Evolutionary conservation across 805 yeast species (phyloP), one percentile per base, ranked within the genome.

Genomic region (Yarrowia sp.): DNA sequence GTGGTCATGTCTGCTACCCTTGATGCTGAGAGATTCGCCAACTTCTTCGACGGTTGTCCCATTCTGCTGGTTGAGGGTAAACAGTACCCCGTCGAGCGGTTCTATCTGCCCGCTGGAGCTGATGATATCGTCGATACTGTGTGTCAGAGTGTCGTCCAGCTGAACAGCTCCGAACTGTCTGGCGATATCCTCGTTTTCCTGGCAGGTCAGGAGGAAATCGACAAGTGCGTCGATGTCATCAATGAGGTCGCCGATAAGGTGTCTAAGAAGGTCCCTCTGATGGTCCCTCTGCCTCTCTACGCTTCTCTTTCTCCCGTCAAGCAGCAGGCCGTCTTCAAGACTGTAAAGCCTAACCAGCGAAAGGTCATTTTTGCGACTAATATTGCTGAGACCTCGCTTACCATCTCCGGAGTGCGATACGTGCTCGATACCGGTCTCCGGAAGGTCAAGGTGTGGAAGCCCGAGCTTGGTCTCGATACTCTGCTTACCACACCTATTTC

Each of bases 171-270:
- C 9, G 97, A 95, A 75, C 90, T 85, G 17, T 84, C 84, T 39
- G 99, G 99, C 55, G 99, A 95, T 76, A 85, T 95, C n/a, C 78
- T 95, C 36, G 94, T 94, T 67, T 95, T 95, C 75, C 79, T 95
- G 67, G 93, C 98, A 0, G 99, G 99, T 70, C 99, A 95, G 77
- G 99, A 95, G 75, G 99, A 95, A 74, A 95, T 95, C 76, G 99
- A 95, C 76, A 89, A 89, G 72, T 88, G 90, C 14, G 92, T 86
- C 1, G 83, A 85, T 15, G 77, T 88, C 0, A 78, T 95, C 67
- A 83, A 80, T 67, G 83, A 84, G 44, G 65, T 71, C 8, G 84
- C 93, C 0, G 89, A 90, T 0, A 82, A 83, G 53, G 76, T 93
- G 36, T 91, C 94, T 0, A 85, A 82, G 68, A 89, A 86, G 44